These are phyloP conservation scores for Gryganskiella cystojenkinii DNA, from an alignment of 192 early-diverging fungal species.

Conservation along the genomic window DNA sequence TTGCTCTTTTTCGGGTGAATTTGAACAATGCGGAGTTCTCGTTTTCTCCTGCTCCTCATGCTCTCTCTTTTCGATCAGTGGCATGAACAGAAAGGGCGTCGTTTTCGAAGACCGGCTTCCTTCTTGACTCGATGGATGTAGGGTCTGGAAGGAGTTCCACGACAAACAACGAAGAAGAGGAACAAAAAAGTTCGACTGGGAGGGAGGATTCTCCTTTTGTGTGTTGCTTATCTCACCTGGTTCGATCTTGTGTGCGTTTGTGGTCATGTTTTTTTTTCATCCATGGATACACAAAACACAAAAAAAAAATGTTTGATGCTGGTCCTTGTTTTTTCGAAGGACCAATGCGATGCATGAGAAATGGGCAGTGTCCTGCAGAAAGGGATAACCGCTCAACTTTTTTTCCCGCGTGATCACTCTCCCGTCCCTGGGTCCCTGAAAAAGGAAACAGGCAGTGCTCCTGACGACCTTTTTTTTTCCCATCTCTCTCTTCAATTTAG, in stretches of 20 bases:
- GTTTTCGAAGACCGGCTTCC: too few species aligned
- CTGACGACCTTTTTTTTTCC: neutral
- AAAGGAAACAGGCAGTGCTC: too few species aligned
- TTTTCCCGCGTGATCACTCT: too few species aligned
- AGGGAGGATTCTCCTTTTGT: too few species aligned
- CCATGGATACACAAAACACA: neutral
- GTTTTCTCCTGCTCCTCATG: neutral
- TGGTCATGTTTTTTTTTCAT: neutral
- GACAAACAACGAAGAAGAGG: neutral
- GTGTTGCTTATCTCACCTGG: neutral
- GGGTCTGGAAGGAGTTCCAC: neutral
- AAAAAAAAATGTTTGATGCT: too few species aligned
- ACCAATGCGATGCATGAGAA: too few species aligned
- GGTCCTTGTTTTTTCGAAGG: neutral
- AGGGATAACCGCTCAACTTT: too few species aligned
- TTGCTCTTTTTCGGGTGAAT: neutral
- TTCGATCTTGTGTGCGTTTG: neutral
- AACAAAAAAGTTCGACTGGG: neutral
- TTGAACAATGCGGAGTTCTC: neutral
- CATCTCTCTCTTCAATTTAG: slow-evolving; percentile 19
- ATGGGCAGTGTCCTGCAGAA: too few species aligned
- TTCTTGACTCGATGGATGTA: too few species aligned
- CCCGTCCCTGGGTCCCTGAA: too few species aligned
- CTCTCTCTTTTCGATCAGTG: too few species aligned
- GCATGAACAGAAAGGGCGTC: too few species aligned